Evolutionary conservation across 2,329 filamentous ascomycete species (phyloP), one percentile per base, ranked within the genome.

Genomic region (Penicillium sp.): DNA sequence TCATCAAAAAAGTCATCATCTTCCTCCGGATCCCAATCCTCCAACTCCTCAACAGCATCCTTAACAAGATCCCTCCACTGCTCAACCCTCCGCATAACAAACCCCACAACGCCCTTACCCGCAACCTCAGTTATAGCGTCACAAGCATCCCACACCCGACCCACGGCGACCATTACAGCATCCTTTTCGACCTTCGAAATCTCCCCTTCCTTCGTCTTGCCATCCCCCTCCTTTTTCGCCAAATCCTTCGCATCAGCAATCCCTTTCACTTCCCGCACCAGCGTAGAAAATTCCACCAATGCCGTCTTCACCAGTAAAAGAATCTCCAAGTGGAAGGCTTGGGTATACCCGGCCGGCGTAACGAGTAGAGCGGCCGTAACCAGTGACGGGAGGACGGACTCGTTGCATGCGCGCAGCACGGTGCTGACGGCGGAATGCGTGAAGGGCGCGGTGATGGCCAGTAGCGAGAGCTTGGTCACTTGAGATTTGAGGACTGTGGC

Each of bases 371-470:
- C 85, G 0, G 89, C 88, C 0, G 89, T 88, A 49, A 91, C 87
- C 26, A 96, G 81, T 2, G 87, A 90, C 0, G 91, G 90, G 0
- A 96, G 82, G n/a, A 91, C 87, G 0, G 87, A 87, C 13, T 85
- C 83, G 25, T 88, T 83, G n/a, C 96, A 82, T 60, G 93, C 87
- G 37, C 85, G 83, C 4, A 97, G 79, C 14, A 96, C 87, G 26
- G 84, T 87, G 10, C 78, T 79, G 37, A 96, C 83, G 5, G 92
- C 93, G 0, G 88, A 87, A 0, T 91, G 88, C 0, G 93, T 95
- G 68, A 96, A 96, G 0, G 94, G 93, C 19, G 91, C 85, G 71
- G 91, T 97, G 71, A 96, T 90, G 1, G 95, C 85, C 13, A 98
- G 84, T 0, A 97, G 87, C 0, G 91, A 94, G 28, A 97, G 83